Evolutionary conservation across 164 flowering plant species (phyloP).

Genomic region (Vitis rotundifolia): DNA sequence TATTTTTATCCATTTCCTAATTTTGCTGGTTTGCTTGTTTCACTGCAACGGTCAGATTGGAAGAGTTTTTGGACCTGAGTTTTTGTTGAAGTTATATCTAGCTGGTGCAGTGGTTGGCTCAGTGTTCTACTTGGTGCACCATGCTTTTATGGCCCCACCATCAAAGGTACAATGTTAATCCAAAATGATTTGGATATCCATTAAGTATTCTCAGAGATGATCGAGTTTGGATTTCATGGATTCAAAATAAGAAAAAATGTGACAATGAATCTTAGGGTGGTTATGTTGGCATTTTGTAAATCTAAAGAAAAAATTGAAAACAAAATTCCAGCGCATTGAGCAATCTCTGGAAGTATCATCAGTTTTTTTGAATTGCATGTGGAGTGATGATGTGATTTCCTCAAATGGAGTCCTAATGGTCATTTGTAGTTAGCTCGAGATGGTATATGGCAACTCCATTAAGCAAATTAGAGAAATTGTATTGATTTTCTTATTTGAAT

Average conservation of each 20-base stretch:
- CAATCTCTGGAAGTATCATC: not conserved
- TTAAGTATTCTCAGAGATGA: not conserved
- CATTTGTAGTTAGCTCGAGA: not conserved
- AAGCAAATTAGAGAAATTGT: not conserved
- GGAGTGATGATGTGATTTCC: too few species aligned
- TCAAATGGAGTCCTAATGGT: not conserved
- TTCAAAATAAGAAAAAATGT: too few species aligned
- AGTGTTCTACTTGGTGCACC: constrained; percentile 66
- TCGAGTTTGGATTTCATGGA: not conserved
- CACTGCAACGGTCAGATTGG: constrained; percentile 51
- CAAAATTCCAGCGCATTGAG: too few species aligned
- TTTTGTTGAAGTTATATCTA: constrained; percentile 75
- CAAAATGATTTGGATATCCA: not conserved
- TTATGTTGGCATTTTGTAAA: not conserved
- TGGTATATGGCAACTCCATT: not conserved
- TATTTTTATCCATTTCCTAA: not conserved
- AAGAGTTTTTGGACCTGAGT: constrained; percentile 70
- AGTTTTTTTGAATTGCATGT: not conserved
- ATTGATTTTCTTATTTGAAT: not conserved
- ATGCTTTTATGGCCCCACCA: constrained; percentile 45
- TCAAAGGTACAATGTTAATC: constrained; percentile 44
- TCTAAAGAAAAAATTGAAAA: not conserved
- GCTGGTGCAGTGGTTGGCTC: constrained; percentile 93
- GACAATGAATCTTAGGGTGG: not conserved
- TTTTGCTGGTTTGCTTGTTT: not conserved